Conservation (phyloP, 2,329 filamentous ascomycete genomes). For the Colletotrichum eleusines region DNA sequence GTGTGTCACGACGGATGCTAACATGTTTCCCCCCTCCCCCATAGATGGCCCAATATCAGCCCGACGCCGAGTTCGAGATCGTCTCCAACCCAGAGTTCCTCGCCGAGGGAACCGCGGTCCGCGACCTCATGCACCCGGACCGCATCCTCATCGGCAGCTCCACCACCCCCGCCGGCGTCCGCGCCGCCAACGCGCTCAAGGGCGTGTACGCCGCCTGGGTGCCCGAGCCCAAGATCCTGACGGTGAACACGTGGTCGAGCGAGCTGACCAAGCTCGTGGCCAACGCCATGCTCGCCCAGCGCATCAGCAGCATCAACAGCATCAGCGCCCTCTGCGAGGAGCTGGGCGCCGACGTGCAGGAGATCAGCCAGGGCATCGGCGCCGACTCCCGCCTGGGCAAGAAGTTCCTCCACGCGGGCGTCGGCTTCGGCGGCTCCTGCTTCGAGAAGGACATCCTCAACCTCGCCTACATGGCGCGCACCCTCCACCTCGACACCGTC, state of each 20-base stretch:
- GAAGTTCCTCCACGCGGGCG: constrained; percentile 79
- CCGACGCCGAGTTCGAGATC: constrained; percentile 77
- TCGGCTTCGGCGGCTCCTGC: constrained; percentile 85
- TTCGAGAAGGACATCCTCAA: constrained; percentile 85
- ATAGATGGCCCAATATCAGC: constrained; percentile 69
- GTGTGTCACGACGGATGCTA: background rate
- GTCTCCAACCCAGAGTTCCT: constrained; percentile 87
- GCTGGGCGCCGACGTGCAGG: constrained; percentile 80
- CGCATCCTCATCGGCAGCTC: constrained; percentile 81
- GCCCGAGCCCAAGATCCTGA: constrained; percentile 73
- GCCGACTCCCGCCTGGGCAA: constrained; percentile 78
- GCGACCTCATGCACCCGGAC: constrained; percentile 77
- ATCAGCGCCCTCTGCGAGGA: constrained; percentile 84
- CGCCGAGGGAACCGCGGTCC: constrained; percentile 80
- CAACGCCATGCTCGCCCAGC: constrained; percentile 84
- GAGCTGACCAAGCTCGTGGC: constrained; percentile 84
- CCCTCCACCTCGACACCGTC: constrained; percentile 76
- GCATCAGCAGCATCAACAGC: constrained; percentile 85
- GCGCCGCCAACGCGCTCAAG: constrained; percentile 73
- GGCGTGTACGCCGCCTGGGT: constrained; percentile 80
- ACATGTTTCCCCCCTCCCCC: no score
- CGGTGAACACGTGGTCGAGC: constrained; percentile 81
- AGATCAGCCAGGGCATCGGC: constrained; percentile 76
- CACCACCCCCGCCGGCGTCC: constrained; percentile 68
- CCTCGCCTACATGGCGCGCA: constrained; percentile 79